Base-by-base conservation (phyloP, 805 yeast species). In the Kodamaea hsintzibuensis region DNA sequence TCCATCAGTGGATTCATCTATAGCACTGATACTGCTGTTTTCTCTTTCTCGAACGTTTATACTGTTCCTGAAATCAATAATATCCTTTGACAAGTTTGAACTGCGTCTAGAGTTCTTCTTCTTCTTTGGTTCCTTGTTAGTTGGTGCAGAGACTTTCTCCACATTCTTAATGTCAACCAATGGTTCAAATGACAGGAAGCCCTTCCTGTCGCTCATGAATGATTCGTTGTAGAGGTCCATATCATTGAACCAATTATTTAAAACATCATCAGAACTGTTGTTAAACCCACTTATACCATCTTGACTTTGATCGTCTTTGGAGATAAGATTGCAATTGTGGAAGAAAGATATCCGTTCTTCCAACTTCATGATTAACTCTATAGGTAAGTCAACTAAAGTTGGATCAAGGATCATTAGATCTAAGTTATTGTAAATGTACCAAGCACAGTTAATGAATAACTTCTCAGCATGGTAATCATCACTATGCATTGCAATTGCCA, bases 381-480 rank as follows among this genome's bases (percentile, higher is more conserved):
- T 54, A 6, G 72, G 69, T 14, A 74, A 56, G 13, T 66, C 72
- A 22, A 60, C 54, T 49, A 73, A 60, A 7, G 63, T 44, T 1
- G 64, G 55, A 52, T 84, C 85, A 51, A 83, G 79, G 35, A 91
- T 70, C 13, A 89, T 61, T 2, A 82, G 63, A 30, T 85, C 91
- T 52, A 88, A 69, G 64, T 90, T 89, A 57, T 81, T 77, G 58
- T 81, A 83, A 10, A 89, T 74, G 59, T 81, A 88, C 85, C 90
- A 85, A 22, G 85, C 71, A 63, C 96, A 82, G 51, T 82, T 80
- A 49, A 77, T 75, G 55, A 83, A 75, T 38, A 91, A 66, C 58
- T 85, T 81, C 10, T 69, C 65, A 6, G 91, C 88, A 17, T 78
- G 67, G 47, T 78, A 70, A 16, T 70, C 60, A 46, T 77, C 77